Evolutionary conservation across 2,329 filamentous ascomycete species (phyloP), one percentile per base, ranked within the genome.

Genomic region (Nannizzia gypsea): DNA sequence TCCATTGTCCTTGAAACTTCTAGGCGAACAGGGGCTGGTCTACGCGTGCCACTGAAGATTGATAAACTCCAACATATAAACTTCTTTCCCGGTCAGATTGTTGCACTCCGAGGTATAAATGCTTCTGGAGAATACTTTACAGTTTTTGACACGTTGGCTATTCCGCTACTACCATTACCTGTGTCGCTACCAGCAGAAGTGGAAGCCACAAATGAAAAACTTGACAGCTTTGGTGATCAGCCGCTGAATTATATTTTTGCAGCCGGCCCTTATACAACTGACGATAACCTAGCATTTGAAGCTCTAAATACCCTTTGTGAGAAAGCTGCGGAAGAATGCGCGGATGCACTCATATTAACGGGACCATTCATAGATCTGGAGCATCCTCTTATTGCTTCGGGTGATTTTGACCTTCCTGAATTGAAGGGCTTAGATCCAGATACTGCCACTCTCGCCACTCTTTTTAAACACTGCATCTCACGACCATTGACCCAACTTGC

Each of bases 61-160:
- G 82, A 87, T 62, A 81, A 81, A 1, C 72, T 95, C 1, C 76
- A 79, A 64, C 81, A 74, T 1, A 93, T 87, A 74, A 87, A 89
- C 69, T 89, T 97, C 76, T 97, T 97, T 70, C 93, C 92, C 0
- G 93, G 93, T 4, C 91, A 97, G 70, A 90, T 97, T 58, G 89
- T 96, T 31, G 93, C 92, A 5, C 74, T 97, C 28, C 82, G 82
- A 63, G 93, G 93, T 6, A 90, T 85, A 66, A 99, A 99, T 70
- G 85, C 90, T 20, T 90, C 89, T 0, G 92, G 92, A 0, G 81
- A 85, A 40, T 86, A 88, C 66, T 96, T 97, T 66, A 81, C 85
- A 0, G 90, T 93, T 34, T 84, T 82, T 36, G 85, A 96, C 68
- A 74, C 93, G 2, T 78, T 97, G 5, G 77, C 85, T 0, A 75